Evolutionary conservation across 768 basidiomycete genomes (phyloP).

Genomic region (Russula compacta): DNA sequence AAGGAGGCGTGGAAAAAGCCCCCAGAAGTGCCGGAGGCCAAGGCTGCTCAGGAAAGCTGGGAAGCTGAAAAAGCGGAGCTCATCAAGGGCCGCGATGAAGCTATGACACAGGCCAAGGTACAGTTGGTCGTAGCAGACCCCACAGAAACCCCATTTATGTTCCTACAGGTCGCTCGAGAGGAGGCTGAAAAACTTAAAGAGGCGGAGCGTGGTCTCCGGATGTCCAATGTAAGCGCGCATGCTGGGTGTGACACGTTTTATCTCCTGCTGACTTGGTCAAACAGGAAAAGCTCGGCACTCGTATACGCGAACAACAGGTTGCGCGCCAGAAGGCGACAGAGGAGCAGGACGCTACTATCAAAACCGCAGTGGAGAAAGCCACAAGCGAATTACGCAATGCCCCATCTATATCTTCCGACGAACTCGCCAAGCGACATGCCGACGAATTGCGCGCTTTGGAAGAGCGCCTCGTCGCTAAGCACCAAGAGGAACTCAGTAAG

Average conservation of each 20-base stretch:
- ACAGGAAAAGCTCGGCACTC: slow-evolving; percentile 41
- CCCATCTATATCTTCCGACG: slow-evolving; percentile 28
- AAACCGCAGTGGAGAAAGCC: slow-evolving; percentile 48
- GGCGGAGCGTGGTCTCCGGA: slow-evolving; percentile 21
- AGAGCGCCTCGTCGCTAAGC: slow-evolving; percentile 41
- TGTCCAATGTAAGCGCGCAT: slow-evolving; percentile 18
- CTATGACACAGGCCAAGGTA: slow-evolving; percentile 51
- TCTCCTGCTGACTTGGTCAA: not conserved
- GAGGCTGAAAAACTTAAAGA: slow-evolving; percentile 23
- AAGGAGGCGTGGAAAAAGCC: slow-evolving; percentile 38
- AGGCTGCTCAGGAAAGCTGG: slow-evolving; percentile 33
- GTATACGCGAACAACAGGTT: slow-evolving; percentile 42
- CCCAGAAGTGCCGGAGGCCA: slow-evolving; percentile 18
- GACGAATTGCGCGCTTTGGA: slow-evolving; percentile 52
- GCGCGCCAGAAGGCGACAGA: slow-evolving; percentile 45
- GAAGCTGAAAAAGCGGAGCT: slow-evolving; percentile 55
- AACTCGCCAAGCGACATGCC: slow-evolving; percentile 42
- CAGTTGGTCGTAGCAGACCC: not conserved
- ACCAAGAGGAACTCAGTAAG: slow-evolving; percentile 45
- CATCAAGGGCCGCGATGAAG: slow-evolving; percentile 49
- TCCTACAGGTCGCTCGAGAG: slow-evolving; percentile 19
- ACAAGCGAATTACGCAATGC: slow-evolving; percentile 34
- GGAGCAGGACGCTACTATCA: slow-evolving; percentile 41
- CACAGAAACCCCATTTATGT: not conserved
- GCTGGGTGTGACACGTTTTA: not conserved